Conservation (phyloP, 225 moss, liverwort and hornwort species). For the Neckera pumila region DNA sequence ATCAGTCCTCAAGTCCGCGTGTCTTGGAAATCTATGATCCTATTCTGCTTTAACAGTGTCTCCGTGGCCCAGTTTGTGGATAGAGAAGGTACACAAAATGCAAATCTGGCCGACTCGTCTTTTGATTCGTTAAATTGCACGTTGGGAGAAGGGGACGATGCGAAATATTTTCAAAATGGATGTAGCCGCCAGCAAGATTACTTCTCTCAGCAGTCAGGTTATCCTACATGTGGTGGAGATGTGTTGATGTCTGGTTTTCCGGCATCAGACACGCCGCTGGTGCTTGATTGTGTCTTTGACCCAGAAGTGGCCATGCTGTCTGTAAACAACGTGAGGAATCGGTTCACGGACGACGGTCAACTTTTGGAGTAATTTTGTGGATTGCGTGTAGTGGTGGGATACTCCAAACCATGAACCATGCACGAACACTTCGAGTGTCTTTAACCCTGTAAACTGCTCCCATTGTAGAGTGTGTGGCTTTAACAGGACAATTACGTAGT, state of each 20-base stretch:
- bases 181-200: background rate
- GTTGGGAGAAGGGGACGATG: background rate
- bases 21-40: background rate
- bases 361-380: background rate
- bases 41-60: background rate
- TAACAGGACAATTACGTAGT: background rate
- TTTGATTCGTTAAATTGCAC: background rate
- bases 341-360: background rate
- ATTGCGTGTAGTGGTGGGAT: background rate
- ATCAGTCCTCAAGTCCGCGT: background rate
- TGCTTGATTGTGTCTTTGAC: background rate
- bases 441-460: background rate
- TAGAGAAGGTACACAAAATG: background rate
- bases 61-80: background rate
- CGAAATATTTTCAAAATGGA: background rate
- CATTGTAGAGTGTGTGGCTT: background rate
- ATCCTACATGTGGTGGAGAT: background rate
- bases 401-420: background rate
- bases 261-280: background rate
- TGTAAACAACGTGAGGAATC: background rate
- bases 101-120: background rate
- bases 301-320: background rate
- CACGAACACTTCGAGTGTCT: background rate
- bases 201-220: background rate
- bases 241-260: background rate